Percentiles rank a stretch among this genome's conserved stretches.
phyloP scores from a whole-genome alignment of 1,284 basidiomycete species.

The Ganoderma leucocontextum region DNA sequence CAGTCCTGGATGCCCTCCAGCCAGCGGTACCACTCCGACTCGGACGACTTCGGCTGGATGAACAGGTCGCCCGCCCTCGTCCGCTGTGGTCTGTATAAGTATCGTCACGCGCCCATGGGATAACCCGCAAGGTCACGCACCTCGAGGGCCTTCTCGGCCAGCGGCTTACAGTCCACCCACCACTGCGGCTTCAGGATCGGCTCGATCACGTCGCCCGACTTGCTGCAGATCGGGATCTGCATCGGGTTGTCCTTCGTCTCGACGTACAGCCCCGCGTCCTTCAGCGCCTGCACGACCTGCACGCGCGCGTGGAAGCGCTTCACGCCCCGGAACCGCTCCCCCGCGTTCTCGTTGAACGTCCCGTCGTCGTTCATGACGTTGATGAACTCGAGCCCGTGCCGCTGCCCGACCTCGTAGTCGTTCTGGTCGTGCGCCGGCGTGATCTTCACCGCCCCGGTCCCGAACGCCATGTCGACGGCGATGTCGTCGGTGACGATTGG shows the following conservation, averaged over 20 bases:
- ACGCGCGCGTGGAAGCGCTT: slow-evolving; percentile 96
- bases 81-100: slow-evolving; percentile 56
- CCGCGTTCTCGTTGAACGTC: slow-evolving; percentile 93
- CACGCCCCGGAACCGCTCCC: slow-evolving; percentile 88
- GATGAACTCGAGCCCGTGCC: slow-evolving; percentile 94
- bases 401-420: slow-evolving; percentile 94
- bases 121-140: slow-evolving; percentile 46
- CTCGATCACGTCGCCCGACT: slow-evolving; percentile 97
- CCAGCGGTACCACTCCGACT: slow-evolving; percentile 98
- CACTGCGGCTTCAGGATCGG: slow-evolving; percentile 98
- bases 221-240: slow-evolving; percentile 94
- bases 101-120: neutral
- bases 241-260: slow-evolving; percentile 97
- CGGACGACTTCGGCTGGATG: slow-evolving; percentile 87
- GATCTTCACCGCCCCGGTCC: slow-evolving; percentile 99
- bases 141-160: slow-evolving; percentile 91
- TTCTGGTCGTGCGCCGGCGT: slow-evolving; percentile 99
- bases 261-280: slow-evolving; percentile 88
- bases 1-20: no score
- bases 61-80: slow-evolving; percentile 86
- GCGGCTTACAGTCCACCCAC: slow-evolving; percentile 96
- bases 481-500: slow-evolving; percentile 88
- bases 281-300: slow-evolving; percentile 85
- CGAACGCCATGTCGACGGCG: slow-evolving; percentile 94
- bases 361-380: slow-evolving; percentile 98